Evolutionary conservation across 106 monocot genomes (phyloP).

Genomic region (Chionographis japonica): DNA sequence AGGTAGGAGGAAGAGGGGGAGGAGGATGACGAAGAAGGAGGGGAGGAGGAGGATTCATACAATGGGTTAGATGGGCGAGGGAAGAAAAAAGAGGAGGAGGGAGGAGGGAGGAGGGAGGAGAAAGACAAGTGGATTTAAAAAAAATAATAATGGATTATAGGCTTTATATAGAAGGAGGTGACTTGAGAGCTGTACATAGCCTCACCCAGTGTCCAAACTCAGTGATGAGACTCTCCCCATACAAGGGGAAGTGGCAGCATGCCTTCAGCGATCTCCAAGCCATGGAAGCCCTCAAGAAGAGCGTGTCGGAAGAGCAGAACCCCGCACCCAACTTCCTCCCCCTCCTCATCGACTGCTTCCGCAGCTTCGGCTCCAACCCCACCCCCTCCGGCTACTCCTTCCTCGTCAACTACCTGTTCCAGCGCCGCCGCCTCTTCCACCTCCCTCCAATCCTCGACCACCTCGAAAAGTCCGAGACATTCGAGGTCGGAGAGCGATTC

Average conservation of each 20-base stretch:
- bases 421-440: slow-evolving; percentile 7
- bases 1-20: no score
- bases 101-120: no score
- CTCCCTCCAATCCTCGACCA: slow-evolving; percentile 34
- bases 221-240: slow-evolving; percentile 18
- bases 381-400: slow-evolving; percentile 44
- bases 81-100: no score
- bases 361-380: slow-evolving; percentile 22
- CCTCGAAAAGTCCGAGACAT: slow-evolving; percentile 32
- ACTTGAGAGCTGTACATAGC: no score
- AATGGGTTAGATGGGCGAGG: no score
- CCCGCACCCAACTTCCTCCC: slow-evolving; percentile 20
- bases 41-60: no score
- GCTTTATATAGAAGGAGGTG: no score
- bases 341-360: slow-evolving; percentile 24
- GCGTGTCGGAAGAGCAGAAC: slow-evolving; percentile 11
- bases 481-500: slow-evolving; percentile 38
- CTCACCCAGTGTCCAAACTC: no score
- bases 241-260: slow-evolving; percentile 33
- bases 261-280: slow-evolving; percentile 35
- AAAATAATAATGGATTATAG: no score
- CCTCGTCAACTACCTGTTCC: slow-evolving; percentile 25
- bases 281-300: slow-evolving; percentile 39
- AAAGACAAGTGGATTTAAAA: no score
- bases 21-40: no score